These are phyloP conservation scores for Gardenia jasminoides DNA, from an alignment of 257 asterid species.

Conservation along the genomic window DNA sequence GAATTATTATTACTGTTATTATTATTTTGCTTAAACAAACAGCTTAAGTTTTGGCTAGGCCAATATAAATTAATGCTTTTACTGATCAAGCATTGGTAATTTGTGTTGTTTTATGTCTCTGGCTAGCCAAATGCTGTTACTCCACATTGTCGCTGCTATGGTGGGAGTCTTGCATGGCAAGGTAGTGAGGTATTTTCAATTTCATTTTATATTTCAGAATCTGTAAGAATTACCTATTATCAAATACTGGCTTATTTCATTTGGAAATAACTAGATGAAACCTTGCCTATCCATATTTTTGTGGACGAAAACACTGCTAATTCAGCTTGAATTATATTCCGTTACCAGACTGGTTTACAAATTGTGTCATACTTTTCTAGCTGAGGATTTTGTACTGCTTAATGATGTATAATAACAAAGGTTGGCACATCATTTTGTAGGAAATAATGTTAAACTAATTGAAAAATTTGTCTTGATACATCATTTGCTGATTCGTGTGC, in stretches of 20 bases:
- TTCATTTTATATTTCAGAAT: neutral
- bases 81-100: too few species aligned
- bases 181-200: constrained; percentile 8
- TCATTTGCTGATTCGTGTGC: too few species aligned
- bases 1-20: too few species aligned
- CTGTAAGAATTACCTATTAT: neutral
- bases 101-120: constrained; percentile 11
- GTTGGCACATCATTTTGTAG: neutral
- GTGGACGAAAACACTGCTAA: neutral
- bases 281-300: too few species aligned
- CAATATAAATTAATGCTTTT: too few species aligned
- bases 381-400: neutral
- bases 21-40: too few species aligned
- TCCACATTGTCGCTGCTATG: neutral
- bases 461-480: neutral
- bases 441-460: neutral
- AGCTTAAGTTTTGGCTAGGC: too few species aligned
- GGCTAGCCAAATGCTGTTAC: constrained; percentile 14
- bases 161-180: neutral
- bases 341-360: neutral
- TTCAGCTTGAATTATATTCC: neutral
- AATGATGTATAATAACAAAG: neutral
- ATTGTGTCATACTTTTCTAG: neutral
- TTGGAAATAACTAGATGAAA: too few species aligned
- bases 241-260: neutral